Percentiles rank a stretch among this genome's conserved stretches.
Evolutionary conservation across 2,329 filamentous ascomycete species (phyloP).

Genomic region (Colletotrichum sp.): DNA sequence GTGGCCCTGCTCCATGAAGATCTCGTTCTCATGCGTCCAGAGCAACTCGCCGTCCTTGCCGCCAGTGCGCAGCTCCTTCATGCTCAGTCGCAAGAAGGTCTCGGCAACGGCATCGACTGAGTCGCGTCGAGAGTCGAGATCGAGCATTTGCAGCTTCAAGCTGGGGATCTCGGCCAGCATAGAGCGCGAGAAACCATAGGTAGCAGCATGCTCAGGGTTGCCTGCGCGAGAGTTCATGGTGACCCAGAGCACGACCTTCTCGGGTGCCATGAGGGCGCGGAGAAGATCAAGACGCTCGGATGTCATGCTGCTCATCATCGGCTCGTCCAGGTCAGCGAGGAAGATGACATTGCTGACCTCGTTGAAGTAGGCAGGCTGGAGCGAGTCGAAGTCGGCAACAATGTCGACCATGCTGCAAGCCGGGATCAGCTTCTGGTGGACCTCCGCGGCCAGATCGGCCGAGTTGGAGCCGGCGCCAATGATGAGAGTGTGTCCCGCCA

Average conservation of each 20-base stretch:
- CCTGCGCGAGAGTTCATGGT: conserved; percentile 24
- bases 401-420: conserved; percentile 25
- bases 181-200: conserved; percentile 17
- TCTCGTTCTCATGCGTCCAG: conserved; percentile 22
- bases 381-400: conserved; percentile 29
- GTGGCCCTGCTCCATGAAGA: conserved; percentile 38
- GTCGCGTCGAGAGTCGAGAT: conserved; percentile 10
- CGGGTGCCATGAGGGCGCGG: conserved; percentile 21
- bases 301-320: conserved; percentile 36
- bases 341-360: conserved; percentile 20
- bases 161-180: conserved; percentile 19
- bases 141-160: conserved; percentile 22
- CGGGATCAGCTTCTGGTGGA: conserved; percentile 25
- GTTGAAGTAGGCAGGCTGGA: conserved; percentile 9
- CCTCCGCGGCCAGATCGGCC: conserved; percentile 18
- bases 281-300: conserved; percentile 27
- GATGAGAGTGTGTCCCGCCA: conserved; percentile 34
- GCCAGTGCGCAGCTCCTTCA: not conserved
- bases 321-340: conserved; percentile 22
- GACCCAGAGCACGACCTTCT: conserved; percentile 26
- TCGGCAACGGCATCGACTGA: not conserved
- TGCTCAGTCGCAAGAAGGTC: conserved; percentile 13
- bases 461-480: conserved; percentile 30
- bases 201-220: conserved; percentile 25
- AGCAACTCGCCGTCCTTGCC: conserved; percentile 4